A percentile compares a stretch with the other conserved stretches of the same genome.
Evolutionary conservation across 1,284 basidiomycete species (phyloP).

Genomic region (Meira miltonrushii): DNA sequence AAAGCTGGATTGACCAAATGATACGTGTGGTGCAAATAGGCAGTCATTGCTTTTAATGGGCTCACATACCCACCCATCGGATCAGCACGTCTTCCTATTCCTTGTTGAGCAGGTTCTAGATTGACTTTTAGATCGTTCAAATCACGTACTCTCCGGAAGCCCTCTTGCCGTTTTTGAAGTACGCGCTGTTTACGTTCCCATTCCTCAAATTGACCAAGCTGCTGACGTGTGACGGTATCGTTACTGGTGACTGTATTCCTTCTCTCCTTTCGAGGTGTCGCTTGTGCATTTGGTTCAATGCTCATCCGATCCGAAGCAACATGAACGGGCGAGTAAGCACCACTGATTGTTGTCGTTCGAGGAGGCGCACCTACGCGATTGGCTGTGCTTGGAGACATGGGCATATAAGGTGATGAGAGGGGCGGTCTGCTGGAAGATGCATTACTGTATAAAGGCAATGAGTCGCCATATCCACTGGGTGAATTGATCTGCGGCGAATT

Average conservation of each 20-base stretch:
- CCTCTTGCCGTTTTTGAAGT: slow-evolving; percentile 24
- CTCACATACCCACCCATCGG: slow-evolving; percentile 48
- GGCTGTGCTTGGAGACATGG: background rate
- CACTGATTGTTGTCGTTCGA: background rate
- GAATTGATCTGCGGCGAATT: background rate
- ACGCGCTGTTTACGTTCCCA: slow-evolving; percentile 1
- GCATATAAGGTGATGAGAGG: background rate
- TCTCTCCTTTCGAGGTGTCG: background rate
- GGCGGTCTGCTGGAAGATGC: background rate
- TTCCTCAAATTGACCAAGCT: slow-evolving; percentile 9
- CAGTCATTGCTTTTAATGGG: slow-evolving; percentile 49
- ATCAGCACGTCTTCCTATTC: slow-evolving; percentile 38
- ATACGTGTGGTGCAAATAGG: slow-evolving; percentile 52
- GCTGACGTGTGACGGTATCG: background rate
- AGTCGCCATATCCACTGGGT: background rate
- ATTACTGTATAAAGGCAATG: slow-evolving; percentile 3
- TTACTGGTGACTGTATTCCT: slow-evolving; percentile 1
- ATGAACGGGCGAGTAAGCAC: background rate
- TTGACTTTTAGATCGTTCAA: slow-evolving; percentile 40
- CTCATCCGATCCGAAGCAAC: background rate
- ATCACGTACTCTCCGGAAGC: slow-evolving; percentile 42
- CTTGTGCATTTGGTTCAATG: slow-evolving; percentile 11
- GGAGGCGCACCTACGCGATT: background rate
- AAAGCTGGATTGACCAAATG: slow-evolving; percentile 52
- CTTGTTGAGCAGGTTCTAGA: slow-evolving; percentile 28